Percentiles rank a stretch among this genome's conserved stretches.
Evolutionary conservation across 1,284 basidiomycete genomes (phyloP).

Genomic region (Kwoniella shivajii): DNA sequence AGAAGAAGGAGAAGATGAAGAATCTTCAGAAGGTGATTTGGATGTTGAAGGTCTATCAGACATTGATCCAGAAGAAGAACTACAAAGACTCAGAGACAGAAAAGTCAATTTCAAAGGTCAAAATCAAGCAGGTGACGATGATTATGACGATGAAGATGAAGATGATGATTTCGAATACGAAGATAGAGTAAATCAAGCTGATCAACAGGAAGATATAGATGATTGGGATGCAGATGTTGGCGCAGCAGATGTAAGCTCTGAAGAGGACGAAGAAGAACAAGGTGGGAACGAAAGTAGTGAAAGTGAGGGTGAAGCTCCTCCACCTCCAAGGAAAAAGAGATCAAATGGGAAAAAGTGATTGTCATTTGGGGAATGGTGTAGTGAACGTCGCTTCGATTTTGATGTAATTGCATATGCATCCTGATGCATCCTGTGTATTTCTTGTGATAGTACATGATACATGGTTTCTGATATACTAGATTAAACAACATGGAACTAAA

Average conservation of each 20-base stretch:
- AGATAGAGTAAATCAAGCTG: constrained; percentile 53
- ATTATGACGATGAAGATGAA: constrained; percentile 62
- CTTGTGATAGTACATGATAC: too few species aligned
- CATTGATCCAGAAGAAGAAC: constrained; percentile 51
- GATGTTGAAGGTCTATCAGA: constrained; percentile 53
- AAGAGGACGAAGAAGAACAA: constrained; percentile 9
- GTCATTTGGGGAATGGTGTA: too few species aligned
- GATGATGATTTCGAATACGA: constrained; percentile 55
- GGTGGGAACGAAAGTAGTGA: constrained; percentile 6
- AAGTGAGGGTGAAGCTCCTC: constrained; percentile 33
- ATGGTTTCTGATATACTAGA: too few species aligned
- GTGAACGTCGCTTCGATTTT: too few species aligned
- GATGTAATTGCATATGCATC: too few species aligned
- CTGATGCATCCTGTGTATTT: too few species aligned
- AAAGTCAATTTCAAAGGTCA: constrained; percentile 34
- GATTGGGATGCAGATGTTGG: constrained; percentile 16
- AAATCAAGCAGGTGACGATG: constrained; percentile 57
- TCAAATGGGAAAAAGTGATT: constrained; percentile 11
- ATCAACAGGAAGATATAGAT: constrained; percentile 31
- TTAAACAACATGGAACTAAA: too few species aligned
- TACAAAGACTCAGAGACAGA: constrained; percentile 40
- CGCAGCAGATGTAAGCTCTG: constrained; percentile 15
- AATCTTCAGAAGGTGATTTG: constrained; percentile 53
- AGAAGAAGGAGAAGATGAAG: constrained; percentile 53
- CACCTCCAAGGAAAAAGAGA: constrained; percentile 20